Conservation (phyloP, 1,284 basidiomycete species). For the Cryptococcus sp. region DNA sequence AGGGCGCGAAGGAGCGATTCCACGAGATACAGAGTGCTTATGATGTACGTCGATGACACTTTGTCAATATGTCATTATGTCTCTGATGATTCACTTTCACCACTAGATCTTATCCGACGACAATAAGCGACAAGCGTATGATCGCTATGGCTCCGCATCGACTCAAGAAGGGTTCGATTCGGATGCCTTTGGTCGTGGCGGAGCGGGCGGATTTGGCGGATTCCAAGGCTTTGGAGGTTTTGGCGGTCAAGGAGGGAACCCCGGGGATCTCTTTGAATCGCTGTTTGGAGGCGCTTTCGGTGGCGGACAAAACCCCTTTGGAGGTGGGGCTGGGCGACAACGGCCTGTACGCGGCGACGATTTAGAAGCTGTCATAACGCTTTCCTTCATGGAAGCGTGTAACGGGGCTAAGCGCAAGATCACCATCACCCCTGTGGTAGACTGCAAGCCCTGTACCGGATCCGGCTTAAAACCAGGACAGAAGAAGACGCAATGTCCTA, state of each 20-base stretch:
- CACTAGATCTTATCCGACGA: constrained; percentile 85
- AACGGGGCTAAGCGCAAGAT: constrained; percentile 81
- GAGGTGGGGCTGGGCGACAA: constrained; percentile 57
- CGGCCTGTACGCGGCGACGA: constrained; percentile 70
- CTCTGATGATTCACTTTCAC: constrained; percentile 13
- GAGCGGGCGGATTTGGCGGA: constrained; percentile 66
- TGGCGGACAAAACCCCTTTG: constrained; percentile 30
- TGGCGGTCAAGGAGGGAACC: constrained; percentile 58
- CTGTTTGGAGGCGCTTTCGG: constrained; percentile 71
- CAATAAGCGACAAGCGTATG: constrained; percentile 88
- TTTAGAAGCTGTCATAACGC: constrained; percentile 72
- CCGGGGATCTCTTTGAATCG: constrained; percentile 78
- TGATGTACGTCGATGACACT: constrained; percentile 66
- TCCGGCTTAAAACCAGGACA: constrained; percentile 84
- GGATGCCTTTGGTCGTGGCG: constrained; percentile 66
- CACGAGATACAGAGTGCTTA: constrained; percentile 97
- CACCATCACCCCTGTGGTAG: constrained; percentile 75
- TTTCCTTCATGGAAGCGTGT: constrained; percentile 91
- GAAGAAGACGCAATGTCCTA: constrained; percentile 74
- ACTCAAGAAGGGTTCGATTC: constrained; percentile 93
- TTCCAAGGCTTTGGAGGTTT: constrained; percentile 72
- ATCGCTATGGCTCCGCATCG: constrained; percentile 92
- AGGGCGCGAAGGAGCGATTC: constrained; percentile 87
- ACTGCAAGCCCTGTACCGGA: constrained; percentile 83
- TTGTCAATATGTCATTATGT: too few species aligned